Evolutionary conservation across 495 filamentous ascomycete species (phyloP).

Genomic region (Hyaloscypha variabilis): DNA sequence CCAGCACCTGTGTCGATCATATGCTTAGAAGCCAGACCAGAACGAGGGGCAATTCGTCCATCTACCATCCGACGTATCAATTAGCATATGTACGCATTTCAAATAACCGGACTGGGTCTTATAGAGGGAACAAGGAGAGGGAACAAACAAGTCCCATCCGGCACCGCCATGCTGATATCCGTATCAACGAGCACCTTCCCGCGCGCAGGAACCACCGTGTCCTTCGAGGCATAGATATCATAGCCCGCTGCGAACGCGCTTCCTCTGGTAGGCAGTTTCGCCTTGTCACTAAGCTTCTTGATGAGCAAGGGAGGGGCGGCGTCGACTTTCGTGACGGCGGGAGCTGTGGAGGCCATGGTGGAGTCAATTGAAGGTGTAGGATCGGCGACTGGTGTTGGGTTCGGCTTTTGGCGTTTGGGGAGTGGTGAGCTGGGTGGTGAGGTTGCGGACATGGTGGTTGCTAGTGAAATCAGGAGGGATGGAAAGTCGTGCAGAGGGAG

Average conservation of each 20-base stretch:
- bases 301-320: conserved; percentile 45
- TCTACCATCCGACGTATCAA: conserved; percentile 55
- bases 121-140: conserved; percentile 7
- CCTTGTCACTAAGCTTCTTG: conserved; percentile 79
- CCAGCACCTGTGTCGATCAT: conserved; percentile 94
- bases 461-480: conserved; percentile 37
- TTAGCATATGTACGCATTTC: not conserved
- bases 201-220: conserved; percentile 74
- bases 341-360: conserved; percentile 32
- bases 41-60: conserved; percentile 89
- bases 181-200: conserved; percentile 89
- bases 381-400: conserved; percentile 37
- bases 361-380: conserved; percentile 32
- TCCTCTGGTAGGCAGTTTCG: conserved; percentile 79
- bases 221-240: conserved; percentile 78
- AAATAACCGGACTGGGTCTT: not conserved
- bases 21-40: conserved; percentile 88
- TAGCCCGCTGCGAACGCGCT: conserved; percentile 91
- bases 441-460: conserved; percentile 52
- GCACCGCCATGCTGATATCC: conserved; percentile 85
- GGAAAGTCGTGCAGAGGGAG: conserved; percentile 1
- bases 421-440: conserved; percentile 52
- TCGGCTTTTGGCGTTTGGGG: conserved; percentile 60
- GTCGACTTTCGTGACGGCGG: conserved; percentile 32
- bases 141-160: conserved; percentile 79